Evolutionary conservation across 2,329 filamentous ascomycete species (phyloP).

Genomic region (Myriosclerotinia scirpicola): DNA sequence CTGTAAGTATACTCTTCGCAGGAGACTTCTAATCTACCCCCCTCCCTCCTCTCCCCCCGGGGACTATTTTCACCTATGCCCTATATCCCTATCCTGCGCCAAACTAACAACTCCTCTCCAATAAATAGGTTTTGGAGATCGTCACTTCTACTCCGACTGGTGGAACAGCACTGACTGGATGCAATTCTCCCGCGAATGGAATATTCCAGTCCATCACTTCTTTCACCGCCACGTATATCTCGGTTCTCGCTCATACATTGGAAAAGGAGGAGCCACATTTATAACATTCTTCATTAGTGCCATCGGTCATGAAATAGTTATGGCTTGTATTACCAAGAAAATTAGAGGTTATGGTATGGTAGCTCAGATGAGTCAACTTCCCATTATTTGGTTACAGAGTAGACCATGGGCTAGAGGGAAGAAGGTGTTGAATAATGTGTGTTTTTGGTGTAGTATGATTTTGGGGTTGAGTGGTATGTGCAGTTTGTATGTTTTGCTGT

Average conservation of each 20-base stretch:
- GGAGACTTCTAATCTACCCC: not conserved
- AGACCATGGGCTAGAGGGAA: constrained; percentile 72
- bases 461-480: constrained; percentile 62
- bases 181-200: constrained; percentile 96
- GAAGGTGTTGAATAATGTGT: constrained; percentile 80
- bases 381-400: constrained; percentile 88
- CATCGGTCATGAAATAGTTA: constrained; percentile 88
- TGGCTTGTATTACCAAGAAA: constrained; percentile 98
- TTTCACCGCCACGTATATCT: constrained; percentile 92
- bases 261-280: constrained; percentile 73
- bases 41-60: no score
- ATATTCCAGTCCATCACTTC: constrained; percentile 95
- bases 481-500: constrained; percentile 22
- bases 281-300: constrained; percentile 92
- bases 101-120: constrained; percentile 9
- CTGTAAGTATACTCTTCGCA: constrained; percentile 42
- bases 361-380: constrained; percentile 94
- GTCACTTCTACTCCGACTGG: constrained; percentile 85
- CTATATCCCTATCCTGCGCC: not conserved
- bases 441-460: constrained; percentile 93
- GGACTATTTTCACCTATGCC: not conserved
- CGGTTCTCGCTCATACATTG: constrained; percentile 74
- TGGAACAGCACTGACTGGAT: constrained; percentile 86
- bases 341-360: constrained; percentile 90
- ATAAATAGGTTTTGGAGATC: constrained; percentile 68